Percentiles rank a stretch among this genome's conserved stretches.
Conservation (phyloP, 2,329 filamentous ascomycete species). For the Hypoxylon sp. region DNA sequence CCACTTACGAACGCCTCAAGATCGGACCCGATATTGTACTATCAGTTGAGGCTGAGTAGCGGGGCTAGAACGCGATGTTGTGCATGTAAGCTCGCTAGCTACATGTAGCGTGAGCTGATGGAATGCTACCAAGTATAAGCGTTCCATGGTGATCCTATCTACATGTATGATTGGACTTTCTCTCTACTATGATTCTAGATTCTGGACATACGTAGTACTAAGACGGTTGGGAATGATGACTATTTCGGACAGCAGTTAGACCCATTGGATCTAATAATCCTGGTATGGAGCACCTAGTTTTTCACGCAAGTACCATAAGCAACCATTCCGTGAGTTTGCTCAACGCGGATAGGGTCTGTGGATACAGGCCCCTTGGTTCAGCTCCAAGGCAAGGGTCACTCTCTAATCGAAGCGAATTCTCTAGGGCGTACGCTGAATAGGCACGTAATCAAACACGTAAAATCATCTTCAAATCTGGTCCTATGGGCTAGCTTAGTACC, state of each 20-base stretch:
- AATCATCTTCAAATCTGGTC: background rate
- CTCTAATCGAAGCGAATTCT: background rate
- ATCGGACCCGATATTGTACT: background rate
- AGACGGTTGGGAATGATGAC: background rate
- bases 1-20: background rate
- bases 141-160: background rate
- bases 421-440: background rate
- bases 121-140: background rate
- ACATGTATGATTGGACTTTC: background rate
- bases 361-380: background rate
- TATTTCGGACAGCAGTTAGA: background rate
- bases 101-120: constrained; percentile 1
- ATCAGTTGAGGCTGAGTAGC: background rate
- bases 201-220: background rate
- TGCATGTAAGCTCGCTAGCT: background rate
- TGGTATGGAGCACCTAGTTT: background rate
- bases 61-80: background rate
- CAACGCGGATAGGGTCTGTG: background rate
- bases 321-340: background rate
- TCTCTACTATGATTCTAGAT: background rate
- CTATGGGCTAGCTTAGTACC: background rate
- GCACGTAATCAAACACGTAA: background rate
- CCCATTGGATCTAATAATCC: background rate
- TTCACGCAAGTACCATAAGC: background rate
- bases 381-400: background rate